phyloP scores from a whole-genome alignment of 768 basidiomycete species.

The Cystobasidium tubakii region DNA sequence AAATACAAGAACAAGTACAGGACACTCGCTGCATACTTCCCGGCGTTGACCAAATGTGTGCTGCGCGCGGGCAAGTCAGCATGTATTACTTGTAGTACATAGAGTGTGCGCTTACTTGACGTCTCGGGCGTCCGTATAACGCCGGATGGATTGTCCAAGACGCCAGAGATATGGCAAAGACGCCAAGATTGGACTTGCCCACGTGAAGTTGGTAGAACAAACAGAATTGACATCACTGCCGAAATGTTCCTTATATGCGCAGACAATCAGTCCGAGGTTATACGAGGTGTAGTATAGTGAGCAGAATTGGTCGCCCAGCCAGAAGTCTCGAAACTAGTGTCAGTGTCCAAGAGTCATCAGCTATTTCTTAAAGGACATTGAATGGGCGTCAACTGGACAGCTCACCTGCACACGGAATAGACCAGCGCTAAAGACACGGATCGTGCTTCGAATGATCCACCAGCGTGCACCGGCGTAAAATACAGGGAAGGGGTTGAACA shows the following conservation, averaged over 20 bases:
- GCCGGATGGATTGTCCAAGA: conserved; percentile 75
- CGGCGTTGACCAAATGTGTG: conserved; percentile 82
- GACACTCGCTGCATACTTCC: conserved; percentile 48
- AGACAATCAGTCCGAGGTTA: conserved; percentile 55
- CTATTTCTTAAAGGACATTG: neutral
- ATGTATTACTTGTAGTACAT: neutral
- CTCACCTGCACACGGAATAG: conserved; percentile 67
- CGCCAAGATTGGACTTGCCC: conserved; percentile 61
- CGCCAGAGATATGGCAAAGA: conserved; percentile 68
- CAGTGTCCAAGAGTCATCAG: neutral
- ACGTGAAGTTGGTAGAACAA: conserved; percentile 53
- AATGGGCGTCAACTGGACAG: neutral
- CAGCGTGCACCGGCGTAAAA: conserved; percentile 62
- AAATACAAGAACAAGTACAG: conserved; percentile 57
- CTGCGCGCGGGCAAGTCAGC: conserved; percentile 47
- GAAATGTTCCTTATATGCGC: conserved; percentile 63
- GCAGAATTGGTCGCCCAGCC: conserved; percentile 49
- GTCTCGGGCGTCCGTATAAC: conserved; percentile 67
- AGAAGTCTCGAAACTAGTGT: conserved; percentile 52
- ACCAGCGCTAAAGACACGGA: conserved; percentile 65
- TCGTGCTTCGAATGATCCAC: conserved; percentile 69
- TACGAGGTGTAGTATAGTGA: conserved; percentile 2
- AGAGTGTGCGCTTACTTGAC: conserved; percentile 6
- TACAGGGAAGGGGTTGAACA: conserved; percentile 72
- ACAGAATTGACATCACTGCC: conserved; percentile 41